A percentile compares a stretch with the other conserved stretches of the same genome.
Conservation (phyloP, 164 flowering plant genomes). For the Liriodendron chinense region DNA sequence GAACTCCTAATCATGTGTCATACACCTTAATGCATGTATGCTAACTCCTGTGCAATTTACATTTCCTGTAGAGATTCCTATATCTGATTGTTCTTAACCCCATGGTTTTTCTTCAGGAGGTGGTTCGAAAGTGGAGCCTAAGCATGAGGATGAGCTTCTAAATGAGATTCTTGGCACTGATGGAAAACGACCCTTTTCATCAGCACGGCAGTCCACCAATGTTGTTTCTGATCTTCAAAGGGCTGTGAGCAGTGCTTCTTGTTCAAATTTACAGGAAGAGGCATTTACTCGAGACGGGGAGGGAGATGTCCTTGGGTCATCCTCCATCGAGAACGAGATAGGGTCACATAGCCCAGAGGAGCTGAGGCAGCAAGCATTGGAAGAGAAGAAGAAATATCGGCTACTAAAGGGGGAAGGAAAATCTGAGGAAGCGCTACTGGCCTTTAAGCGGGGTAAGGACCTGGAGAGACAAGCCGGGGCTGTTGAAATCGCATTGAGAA, state of each 20-base stretch:
- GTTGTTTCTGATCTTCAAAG: conserved; percentile 24
- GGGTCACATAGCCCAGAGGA: conserved; percentile 65
- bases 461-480: conserved; percentile 94
- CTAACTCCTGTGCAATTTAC: too few relatives aligned
- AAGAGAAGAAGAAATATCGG: conserved; percentile 76
- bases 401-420: conserved; percentile 81
- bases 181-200: conserved; percentile 29
- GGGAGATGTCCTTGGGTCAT: conserved; percentile 26
- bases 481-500: conserved; percentile 59
- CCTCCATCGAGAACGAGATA: conserved; percentile 31
- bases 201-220: conserved; percentile 20
- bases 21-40: too few relatives aligned
- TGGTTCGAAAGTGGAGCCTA: conserved; percentile 36
- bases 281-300: conserved; percentile 22
- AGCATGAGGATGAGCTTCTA: conserved; percentile 58
- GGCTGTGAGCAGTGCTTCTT: conserved; percentile 39
- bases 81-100: background rate
- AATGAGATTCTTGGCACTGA: conserved; percentile 50
- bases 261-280: conserved; percentile 33
- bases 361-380: conserved; percentile 72
- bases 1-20: too few relatives aligned
- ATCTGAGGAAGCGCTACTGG: conserved; percentile 77
- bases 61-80: too few relatives aligned
- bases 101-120: conserved; percentile 34
- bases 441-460: conserved; percentile 90